Conservation (phyloP, 2,329 filamentous ascomycete species). For the Epichloe uncinata region DNA sequence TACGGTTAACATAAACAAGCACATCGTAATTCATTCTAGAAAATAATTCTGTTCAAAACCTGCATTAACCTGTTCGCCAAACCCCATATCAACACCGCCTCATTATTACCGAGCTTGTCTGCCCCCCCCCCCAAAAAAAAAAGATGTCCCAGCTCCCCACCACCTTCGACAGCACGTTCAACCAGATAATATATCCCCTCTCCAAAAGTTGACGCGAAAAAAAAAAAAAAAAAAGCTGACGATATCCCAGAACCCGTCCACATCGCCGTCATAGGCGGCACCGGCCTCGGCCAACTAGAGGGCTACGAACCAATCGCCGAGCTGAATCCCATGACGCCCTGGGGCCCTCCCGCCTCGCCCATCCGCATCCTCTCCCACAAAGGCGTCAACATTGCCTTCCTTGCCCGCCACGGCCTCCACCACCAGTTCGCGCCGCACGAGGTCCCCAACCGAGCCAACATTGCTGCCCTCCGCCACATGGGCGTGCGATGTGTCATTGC, state of each 20-base stretch:
- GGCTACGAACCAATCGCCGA: slow-evolving; percentile 75
- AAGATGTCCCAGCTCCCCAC: slow-evolving; percentile 40
- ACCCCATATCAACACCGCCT: not conserved
- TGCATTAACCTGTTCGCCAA: not conserved
- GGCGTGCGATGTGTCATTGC: slow-evolving; percentile 87
- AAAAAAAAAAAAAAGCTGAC: not conserved
- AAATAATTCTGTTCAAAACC: no score
- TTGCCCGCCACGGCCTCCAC: slow-evolving; percentile 80
- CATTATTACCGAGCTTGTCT: not conserved
- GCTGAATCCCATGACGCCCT: slow-evolving; percentile 68
- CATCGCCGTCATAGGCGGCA: slow-evolving; percentile 88
- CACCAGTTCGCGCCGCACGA: slow-evolving; percentile 90
- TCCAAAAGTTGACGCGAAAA: not conserved
- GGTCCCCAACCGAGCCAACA: slow-evolving; percentile 89
- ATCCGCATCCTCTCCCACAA: slow-evolving; percentile 84
- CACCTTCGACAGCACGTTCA: slow-evolving; percentile 42
- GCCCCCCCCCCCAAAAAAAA: no score
- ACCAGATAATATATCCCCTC: not conserved
- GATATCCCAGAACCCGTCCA: slow-evolving; percentile 47
- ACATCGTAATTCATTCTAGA: no score
- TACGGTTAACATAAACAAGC: no score
- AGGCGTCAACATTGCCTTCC: slow-evolving; percentile 74
- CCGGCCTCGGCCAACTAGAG: slow-evolving; percentile 76
- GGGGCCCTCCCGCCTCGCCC: slow-evolving; percentile 63
- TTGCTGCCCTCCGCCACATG: slow-evolving; percentile 84